Evolutionary conservation across 768 basidiomycete genomes (phyloP).

Genomic region (Rhodotorula taiwanensis): DNA sequence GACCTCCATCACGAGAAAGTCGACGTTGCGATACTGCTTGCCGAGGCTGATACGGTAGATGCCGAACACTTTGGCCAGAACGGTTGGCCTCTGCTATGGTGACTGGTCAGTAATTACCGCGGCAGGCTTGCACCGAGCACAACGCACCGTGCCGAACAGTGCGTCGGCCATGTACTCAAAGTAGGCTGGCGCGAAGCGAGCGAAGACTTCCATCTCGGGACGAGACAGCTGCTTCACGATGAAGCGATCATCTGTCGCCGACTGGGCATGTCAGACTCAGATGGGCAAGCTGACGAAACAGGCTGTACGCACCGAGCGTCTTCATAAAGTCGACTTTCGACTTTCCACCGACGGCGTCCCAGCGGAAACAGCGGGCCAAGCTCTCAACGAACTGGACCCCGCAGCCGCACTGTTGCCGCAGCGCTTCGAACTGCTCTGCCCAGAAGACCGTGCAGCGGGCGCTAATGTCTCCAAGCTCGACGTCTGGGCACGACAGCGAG

Average conservation of each 20-base stretch:
- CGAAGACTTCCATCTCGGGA: constrained; percentile 86
- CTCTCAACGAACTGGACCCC: constrained; percentile 92
- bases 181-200: constrained; percentile 92
- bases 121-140: too few species aligned
- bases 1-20: constrained; percentile 89
- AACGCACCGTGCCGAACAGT: constrained; percentile 71
- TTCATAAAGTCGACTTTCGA: constrained; percentile 95
- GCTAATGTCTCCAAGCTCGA: constrained; percentile 19
- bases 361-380: constrained; percentile 86
- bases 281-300: too few species aligned
- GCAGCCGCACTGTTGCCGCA: constrained; percentile 86
- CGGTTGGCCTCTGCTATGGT: constrained; percentile 67
- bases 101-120: neutral
- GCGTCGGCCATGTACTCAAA: constrained; percentile 98
- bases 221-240: constrained; percentile 93
- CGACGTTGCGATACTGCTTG: constrained; percentile 76
- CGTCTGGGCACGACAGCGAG: constrained; percentile 46
- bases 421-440: constrained; percentile 91
- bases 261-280: neutral
- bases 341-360: constrained; percentile 92
- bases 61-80: constrained; percentile 92
- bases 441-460: constrained; percentile 73
- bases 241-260: constrained; percentile 78
- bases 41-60: constrained; percentile 88
- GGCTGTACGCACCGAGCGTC: constrained; percentile 62